Base-by-base conservation (phyloP, 75 land plant species). In the Cunninghamia lanceolata region DNA sequence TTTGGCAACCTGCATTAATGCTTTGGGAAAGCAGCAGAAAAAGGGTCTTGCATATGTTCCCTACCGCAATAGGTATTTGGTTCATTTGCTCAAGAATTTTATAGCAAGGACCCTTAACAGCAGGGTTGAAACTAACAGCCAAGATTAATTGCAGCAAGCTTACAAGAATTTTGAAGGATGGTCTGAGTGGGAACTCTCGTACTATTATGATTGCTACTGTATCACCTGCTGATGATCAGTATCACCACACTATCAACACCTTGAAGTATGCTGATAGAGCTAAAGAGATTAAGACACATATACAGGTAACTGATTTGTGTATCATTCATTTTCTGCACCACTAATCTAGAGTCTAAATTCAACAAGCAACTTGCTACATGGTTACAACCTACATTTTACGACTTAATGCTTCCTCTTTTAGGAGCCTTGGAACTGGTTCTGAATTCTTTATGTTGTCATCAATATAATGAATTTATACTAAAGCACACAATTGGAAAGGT, bases 1-100 rank as follows among this genome's bases (percentile, higher is more conserved):
- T 83, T 89, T 97, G 84, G 98, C 99, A 50, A 97, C 96, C 84
- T 97, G 99, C 90, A 97, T 97, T 59, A 97, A 97, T 91, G 99
- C 99, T 66, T 85, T 97, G 84, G 99, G 99, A 25, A 97, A 97
- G 87, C 95, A 94, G 85, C 99, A 97, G 53, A 97, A 96, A 86
- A 97, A 95, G 89, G 99, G 99, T 36, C 93, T 97, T 82, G 99
- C 98, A 77, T 97, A 97, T 94, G 99, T 97, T 78, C 99, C 99
- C 43, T 97, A 97, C 82, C 98, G 99, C 16, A 97, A 97, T 79
- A 97, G 99, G 99, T 97, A 87, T 66, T 9, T 66, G 71, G 25
- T 63, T 35, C 32, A 43, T 9, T 32, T 53, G 39, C 9, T 47
- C 43, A 84, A 84, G 19, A 2, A 2, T 30, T 35, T 84, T 34